These are phyloP conservation scores for Boletus rubropictus DNA, from an alignment of 768 basidiomycete species.

Conservation along the genomic window DNA sequence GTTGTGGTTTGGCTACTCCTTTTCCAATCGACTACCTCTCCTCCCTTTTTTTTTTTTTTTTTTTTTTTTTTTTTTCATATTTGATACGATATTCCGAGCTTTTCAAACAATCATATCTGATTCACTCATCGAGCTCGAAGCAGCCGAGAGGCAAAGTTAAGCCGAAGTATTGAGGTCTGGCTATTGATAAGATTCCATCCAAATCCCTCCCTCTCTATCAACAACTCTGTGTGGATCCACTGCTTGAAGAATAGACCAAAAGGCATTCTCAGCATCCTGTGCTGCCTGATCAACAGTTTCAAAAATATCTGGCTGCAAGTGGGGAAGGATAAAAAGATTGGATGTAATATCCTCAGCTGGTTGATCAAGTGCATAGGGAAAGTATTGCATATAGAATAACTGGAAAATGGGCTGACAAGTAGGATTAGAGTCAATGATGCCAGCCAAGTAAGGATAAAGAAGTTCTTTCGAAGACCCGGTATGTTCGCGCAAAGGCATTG, in stretches of 20 bases:
- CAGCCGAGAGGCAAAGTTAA: not conserved
- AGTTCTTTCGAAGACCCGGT: constrained; percentile 32
- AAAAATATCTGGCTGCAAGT: constrained; percentile 35
- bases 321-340: constrained; percentile 20
- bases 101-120: too few species aligned
- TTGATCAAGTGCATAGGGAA: constrained; percentile 4
- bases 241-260: constrained; percentile 35
- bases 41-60: too few species aligned
- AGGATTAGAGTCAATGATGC: constrained; percentile 30
- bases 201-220: constrained; percentile 5
- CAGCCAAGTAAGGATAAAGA: constrained; percentile 53
- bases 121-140: too few species aligned
- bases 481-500: constrained; percentile 39
- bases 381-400: constrained; percentile 49
- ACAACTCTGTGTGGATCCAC: not conserved
- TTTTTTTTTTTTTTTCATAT: not conserved
- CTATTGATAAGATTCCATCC: constrained; percentile 3
- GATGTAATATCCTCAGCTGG: not conserved
- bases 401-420: constrained; percentile 38
- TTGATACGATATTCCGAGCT: too few species aligned
- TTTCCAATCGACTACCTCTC: too few species aligned
- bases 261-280: constrained; percentile 50
- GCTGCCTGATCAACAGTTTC: constrained; percentile 56
- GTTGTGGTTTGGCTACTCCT: too few species aligned
- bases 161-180: not conserved